Evolutionary conservation across 805 yeast genomes (phyloP), one percentile per base, ranked within the genome.

Genomic region (Wickerhamiella lipophila): DNA sequence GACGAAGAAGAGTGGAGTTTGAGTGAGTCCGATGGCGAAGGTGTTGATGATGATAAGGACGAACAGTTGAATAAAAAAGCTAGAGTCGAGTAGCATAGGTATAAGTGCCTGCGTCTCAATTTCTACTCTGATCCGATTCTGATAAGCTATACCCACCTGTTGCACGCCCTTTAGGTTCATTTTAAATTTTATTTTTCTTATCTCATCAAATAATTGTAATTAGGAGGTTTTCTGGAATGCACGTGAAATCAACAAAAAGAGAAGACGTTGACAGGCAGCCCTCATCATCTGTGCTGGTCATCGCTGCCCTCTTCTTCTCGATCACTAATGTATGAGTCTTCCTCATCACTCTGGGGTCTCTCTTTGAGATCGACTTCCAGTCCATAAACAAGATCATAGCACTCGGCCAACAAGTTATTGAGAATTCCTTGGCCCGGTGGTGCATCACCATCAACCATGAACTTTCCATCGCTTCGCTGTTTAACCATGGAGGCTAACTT

Each of bases 351-450:
- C n/a, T 32, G 38, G 9, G 54, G 52, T 15, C 56, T 50, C 26
- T 57, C 60, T 23, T 57, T 60, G 5, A 58, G 50, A 27, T 57
- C 60, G 6, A 57, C 79, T 61, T 86, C 83, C 63, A 92, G 71
- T 67, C 92, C 98, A 61, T 89, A 92, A 42, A 84, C 73, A 51
- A 89, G 81, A 64, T 92, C 98, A 63, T 86, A 92, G 64, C 97
- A 89, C 62, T 88, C 96, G 3, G 95, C 92, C 46, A 89, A 69
- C 50, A 89, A 67, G 0, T 95, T 95, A 63, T 79, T 87, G 54
- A 92, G 70, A n/a, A 94, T 78, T 5, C 96, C 98, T 66, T 92
- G 99, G 11, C 99, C 99, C 63, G 92, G 97, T 2, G 99, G 99
- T 39, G 92, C 82, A 54, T 85, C 83, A 46, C 79, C 84, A 53